Base-by-base conservation (phyloP, 371 early-diverging fungal species). In the Amoeboaphelidium protococcarum region DNA sequence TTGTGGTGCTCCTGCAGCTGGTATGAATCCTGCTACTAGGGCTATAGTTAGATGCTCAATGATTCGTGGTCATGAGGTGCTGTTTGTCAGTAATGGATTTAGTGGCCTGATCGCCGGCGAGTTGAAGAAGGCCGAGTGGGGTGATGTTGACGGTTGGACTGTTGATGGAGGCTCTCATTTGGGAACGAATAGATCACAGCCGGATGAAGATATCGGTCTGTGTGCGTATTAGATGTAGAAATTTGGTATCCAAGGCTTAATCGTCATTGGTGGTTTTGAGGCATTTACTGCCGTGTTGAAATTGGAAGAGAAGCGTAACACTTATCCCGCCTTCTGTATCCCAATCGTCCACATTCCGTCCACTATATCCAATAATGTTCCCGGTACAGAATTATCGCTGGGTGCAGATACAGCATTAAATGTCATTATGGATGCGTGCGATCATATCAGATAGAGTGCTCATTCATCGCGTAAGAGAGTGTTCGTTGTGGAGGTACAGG, bases 331-430 rank as follows among this genome's bases (percentile, higher is more conserved):
- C 2, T 78, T 91, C 56, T 74, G 81, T 53, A 86, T 95, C 51
- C 90, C 94, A 2, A 80, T 96, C 61, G 73, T 86, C 25, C 71
- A 81, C 46, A 71, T 99, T 10, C 99, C 99, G 4, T 90, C 96
- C 22, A 91, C 98, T 0, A 78, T 92, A 45, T 80, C 82, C 40
- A 98, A 97, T 69, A 98, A 99, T 61, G 91, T 98, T 2, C 98
- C 98, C 2, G 91, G 90, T 23, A 95, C 98, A 0, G 92, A 92
- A 55, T 82, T 73, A 53, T 87, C 87, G 31, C 71, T 99, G 54
- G 99, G 99, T 13, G 70, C 78, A 19, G 99, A 99, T 55, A 98
- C 99, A 16, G 84, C 95, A 4, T 61, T 98, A 49, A 98, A 99
- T 61, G 82, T 78, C 24, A 92, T 98, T 59, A 80, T 88, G 48